phyloP scores from a whole-genome alignment of 2,329 filamentous ascomycete species.

The Xylaria arbuscula region DNA sequence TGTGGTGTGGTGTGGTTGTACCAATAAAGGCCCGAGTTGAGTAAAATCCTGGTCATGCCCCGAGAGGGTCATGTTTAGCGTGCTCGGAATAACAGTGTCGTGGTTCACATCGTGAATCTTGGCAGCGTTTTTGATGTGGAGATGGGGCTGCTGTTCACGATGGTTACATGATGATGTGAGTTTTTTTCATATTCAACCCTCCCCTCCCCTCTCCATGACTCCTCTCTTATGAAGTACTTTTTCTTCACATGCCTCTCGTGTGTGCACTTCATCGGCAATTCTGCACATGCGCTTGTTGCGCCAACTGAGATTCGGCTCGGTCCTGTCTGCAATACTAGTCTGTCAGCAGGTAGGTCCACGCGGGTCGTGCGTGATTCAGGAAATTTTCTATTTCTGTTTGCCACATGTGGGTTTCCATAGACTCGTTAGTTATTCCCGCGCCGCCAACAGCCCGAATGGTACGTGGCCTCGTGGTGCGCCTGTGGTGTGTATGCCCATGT shows the following conservation, averaged over 20 bases:
- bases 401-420: conserved; percentile 19
- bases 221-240: neutral
- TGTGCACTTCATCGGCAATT: neutral
- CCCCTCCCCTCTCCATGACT: neutral
- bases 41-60: neutral
- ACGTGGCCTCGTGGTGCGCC: conserved; percentile 11
- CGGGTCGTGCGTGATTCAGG: conserved; percentile 1
- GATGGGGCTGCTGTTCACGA: conserved; percentile 24
- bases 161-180: conserved; percentile 31
- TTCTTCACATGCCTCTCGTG: neutral
- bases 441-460: neutral
- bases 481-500: neutral
- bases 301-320: neutral
- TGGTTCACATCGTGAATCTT: conserved; percentile 24
- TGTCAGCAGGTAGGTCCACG: neutral
- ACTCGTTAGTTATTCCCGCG: conserved; percentile 5
- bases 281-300: neutral
- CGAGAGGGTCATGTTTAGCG: conserved; percentile 9
- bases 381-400: conserved; percentile 19
- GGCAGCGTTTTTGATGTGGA: neutral
- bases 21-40: conserved; percentile 14
- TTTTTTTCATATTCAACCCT: conserved; percentile 1
- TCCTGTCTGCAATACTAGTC: neutral
- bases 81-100: conserved; percentile 1
- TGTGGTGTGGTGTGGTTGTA: neutral